Evolutionary conservation across 305 asterid genomes (phyloP).

Genomic region (Solanum hybrid): DNA sequence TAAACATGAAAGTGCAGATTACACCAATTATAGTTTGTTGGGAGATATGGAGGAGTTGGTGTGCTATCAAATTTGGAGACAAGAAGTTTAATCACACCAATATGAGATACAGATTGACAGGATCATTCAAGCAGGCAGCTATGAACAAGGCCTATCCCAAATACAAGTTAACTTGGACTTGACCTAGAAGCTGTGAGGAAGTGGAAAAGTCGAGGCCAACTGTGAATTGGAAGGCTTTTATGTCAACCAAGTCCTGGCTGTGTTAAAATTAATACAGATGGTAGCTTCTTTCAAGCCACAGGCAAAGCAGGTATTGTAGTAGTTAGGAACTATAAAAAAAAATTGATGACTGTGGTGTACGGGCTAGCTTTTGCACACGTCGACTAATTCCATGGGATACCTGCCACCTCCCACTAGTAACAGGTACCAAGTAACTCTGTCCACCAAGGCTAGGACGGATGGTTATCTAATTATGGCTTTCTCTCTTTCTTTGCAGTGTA

Average conservation of each 20-base stretch:
- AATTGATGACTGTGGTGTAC: not conserved
- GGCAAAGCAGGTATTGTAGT: not conserved
- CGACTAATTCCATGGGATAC: not conserved
- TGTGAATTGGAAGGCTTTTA: not conserved
- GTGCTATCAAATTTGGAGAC: not conserved
- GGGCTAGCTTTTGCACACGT: not conserved
- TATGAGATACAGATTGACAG: not conserved
- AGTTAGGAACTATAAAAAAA: not conserved
- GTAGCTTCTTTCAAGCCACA: not conserved
- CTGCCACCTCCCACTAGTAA: not conserved
- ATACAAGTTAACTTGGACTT: not conserved
- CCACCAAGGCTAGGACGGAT: not conserved
- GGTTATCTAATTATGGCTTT: not conserved
- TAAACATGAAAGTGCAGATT: too few species aligned
- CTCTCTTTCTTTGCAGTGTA: not conserved
- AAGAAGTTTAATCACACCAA: not conserved
- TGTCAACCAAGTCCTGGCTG: not conserved
- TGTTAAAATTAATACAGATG: not conserved
- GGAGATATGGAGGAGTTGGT: not conserved
- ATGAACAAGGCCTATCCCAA: not conserved
- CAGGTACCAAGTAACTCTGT: not conserved
- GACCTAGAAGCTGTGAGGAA: not conserved
- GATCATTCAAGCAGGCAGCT: not conserved
- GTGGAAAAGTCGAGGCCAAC: not conserved
- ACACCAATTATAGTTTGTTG: not conserved